Evolutionary conservation across 352 stramenopile species (phyloP), one percentile per base, ranked within the genome.

Genomic region (Phytophthora aleatoria): DNA sequence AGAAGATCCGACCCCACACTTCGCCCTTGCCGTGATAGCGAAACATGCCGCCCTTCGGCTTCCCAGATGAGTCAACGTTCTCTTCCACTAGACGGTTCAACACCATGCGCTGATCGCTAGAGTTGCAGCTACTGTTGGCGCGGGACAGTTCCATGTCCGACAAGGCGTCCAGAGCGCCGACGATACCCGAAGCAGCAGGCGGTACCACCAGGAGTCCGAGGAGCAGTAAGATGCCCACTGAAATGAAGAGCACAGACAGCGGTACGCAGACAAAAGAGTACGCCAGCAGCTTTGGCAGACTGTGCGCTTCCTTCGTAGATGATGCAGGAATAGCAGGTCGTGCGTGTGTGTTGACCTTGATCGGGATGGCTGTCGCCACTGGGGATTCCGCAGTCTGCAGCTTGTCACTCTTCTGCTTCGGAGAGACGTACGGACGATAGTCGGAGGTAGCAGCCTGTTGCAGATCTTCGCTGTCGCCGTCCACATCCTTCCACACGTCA

Each of bases 131-230:
- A 67, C 76, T 84, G 75, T 95, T 94, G 10, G 85, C 87, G 26
- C 81, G 81, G 49, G 79, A 84, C 26, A 95, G 59, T 38, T 95
- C 87, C 66, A 90, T 73, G 43, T 95, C 87, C 5, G 87, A 89
- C 41, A 93, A 56, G 12, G 82, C 63, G 42, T 95, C 87, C 30
- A 94, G 66, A 15, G 69, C 30, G 31, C 79, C 68, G 30, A 93
- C 77, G 39, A 91, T 80, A 11, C 79, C 50, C 12, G 65, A 64
- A 39, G 83, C 75, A 27, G 79, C 56, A 9, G 82, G 82, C 1
- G 85, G 81, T 8, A 93, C 11, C 27, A 92, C 30, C 39, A 95
- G 39, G 43, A 94, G 85, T 11, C 57, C 60, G 6, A 94, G 57
- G 20, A 93, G 62, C 24, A 87, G 54, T 7, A 91, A 9, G 24